phyloP scores from a whole-genome alignment of 495 filamentous ascomycete species.

The Mycothermus thermophilus region DNA sequence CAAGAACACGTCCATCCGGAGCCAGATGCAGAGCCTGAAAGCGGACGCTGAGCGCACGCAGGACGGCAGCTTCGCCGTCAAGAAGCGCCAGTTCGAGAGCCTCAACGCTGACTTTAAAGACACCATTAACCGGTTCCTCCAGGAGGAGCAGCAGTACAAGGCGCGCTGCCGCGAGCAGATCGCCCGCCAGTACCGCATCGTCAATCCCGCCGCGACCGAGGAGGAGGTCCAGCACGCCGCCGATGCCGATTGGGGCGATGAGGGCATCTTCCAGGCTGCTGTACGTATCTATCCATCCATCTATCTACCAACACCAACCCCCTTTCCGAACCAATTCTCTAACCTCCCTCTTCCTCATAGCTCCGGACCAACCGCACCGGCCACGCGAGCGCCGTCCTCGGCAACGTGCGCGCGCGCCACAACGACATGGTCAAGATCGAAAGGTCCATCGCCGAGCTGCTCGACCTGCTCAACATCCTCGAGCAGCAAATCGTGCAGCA shows the following conservation, averaged over 20 bases:
- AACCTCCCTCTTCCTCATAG: slow-evolving; percentile 22
- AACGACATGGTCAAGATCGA: slow-evolving; percentile 63
- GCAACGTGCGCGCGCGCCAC: slow-evolving; percentile 61
- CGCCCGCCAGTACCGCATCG: slow-evolving; percentile 58
- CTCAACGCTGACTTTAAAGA: slow-evolving; percentile 52
- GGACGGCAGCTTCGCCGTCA: slow-evolving; percentile 38
- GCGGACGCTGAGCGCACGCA: slow-evolving; percentile 43
- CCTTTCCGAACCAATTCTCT: slow-evolving; percentile 2
- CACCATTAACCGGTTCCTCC: slow-evolving; percentile 46
- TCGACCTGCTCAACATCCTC: slow-evolving; percentile 52
- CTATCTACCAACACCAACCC: not conserved
- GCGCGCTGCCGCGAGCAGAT: slow-evolving; percentile 56
- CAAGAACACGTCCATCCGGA: slow-evolving; percentile 49
- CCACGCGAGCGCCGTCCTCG: slow-evolving; percentile 50
- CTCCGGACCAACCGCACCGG: slow-evolving; percentile 56
- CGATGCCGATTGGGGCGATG: slow-evolving; percentile 56
- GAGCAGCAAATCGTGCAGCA: slow-evolving; percentile 51
- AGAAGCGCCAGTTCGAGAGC: slow-evolving; percentile 46
- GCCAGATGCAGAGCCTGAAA: slow-evolving; percentile 55
- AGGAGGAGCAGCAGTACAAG: slow-evolving; percentile 52
- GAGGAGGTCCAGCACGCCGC: slow-evolving; percentile 47
- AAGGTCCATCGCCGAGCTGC: slow-evolving; percentile 48
- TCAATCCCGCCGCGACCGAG: slow-evolving; percentile 58
- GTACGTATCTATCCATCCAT: slow-evolving; percentile 30
- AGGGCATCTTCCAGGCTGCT: slow-evolving; percentile 63